These are phyloP conservation scores for Niveomyces coronatus DNA, from an alignment of 2,329 filamentous ascomycete genomes.

Conservation along the genomic window DNA sequence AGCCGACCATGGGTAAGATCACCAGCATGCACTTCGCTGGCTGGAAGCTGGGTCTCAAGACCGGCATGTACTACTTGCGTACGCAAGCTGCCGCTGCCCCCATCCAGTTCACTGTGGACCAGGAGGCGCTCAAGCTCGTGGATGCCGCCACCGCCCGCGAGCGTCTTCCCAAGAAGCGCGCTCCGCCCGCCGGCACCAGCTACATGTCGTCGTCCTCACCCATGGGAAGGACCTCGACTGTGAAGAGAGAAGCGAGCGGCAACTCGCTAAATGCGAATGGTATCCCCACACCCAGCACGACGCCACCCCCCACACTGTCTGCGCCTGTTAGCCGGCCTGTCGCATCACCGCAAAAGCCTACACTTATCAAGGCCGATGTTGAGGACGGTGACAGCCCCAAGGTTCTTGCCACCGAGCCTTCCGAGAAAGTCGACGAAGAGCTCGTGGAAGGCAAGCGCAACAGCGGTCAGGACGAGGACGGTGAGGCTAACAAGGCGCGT, in stretches of 20 bases:
- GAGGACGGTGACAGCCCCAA: slow-evolving; percentile 73
- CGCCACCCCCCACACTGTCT: slow-evolving; percentile 44
- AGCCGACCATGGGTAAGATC: slow-evolving; percentile 99
- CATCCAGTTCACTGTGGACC: slow-evolving; percentile 98
- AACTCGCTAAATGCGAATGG: slow-evolving; percentile 39
- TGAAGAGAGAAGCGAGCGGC: slow-evolving; percentile 38
- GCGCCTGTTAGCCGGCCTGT: slow-evolving; percentile 32
- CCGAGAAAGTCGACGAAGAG: slow-evolving; percentile 50
- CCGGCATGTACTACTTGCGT: slow-evolving; percentile 99
- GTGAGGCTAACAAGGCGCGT: slow-evolving; percentile 61
- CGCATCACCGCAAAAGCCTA: slow-evolving; percentile 49
- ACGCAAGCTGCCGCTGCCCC: slow-evolving; percentile 94
- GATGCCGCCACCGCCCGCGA: slow-evolving; percentile 69
- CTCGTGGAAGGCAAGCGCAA: slow-evolving; percentile 53
- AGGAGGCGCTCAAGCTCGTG: slow-evolving; percentile 80
- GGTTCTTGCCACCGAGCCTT: slow-evolving; percentile 62
- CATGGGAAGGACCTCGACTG: slow-evolving; percentile 56
- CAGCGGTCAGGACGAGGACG: slow-evolving; percentile 62
- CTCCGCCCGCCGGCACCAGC: slow-evolving; percentile 41
- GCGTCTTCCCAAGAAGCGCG: slow-evolving; percentile 58
- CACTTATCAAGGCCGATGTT: slow-evolving; percentile 65
- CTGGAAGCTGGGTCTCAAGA: slow-evolving; percentile 99
- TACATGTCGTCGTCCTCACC: slow-evolving; percentile 49
- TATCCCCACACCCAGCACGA: slow-evolving; percentile 57
- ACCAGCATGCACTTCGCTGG: slow-evolving; percentile 99